phyloP scores from a whole-genome alignment of 2,329 filamentous ascomycete species.

The Ophioceras dolichostomum region DNA sequence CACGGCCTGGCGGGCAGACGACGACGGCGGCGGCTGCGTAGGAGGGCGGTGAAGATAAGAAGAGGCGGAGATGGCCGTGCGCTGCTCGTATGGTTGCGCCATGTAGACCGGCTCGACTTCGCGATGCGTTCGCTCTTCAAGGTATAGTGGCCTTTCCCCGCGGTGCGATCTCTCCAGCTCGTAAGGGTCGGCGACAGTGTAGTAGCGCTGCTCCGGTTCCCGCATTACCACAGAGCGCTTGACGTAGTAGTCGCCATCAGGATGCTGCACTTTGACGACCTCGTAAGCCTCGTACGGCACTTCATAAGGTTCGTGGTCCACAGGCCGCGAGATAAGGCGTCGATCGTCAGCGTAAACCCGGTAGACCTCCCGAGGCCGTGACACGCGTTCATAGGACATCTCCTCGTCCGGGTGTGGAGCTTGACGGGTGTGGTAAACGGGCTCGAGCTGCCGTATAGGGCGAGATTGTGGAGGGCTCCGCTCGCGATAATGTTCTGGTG shows the following conservation, averaged over 20 bases:
- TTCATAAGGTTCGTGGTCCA: no score
- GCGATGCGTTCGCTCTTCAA: no score
- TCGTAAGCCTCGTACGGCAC: conserved; percentile 29
- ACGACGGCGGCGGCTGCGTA: no score
- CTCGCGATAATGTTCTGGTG: conserved; percentile 16
- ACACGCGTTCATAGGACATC: neutral
- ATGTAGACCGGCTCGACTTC: no score
- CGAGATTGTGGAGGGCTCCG: conserved; percentile 13
- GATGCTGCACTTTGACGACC: conserved; percentile 30
- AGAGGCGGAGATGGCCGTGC: no score
- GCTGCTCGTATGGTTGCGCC: no score
- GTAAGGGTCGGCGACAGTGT: neutral
- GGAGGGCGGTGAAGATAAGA: no score
- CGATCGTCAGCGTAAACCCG: conserved; percentile 17
- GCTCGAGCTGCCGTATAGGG: conserved; percentile 10
- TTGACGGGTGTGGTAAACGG: neutral
- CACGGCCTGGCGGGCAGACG: no score
- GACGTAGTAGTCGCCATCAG: conserved; percentile 32
- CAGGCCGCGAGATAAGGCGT: conserved; percentile 13
- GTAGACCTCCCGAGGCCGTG: conserved; percentile 17
- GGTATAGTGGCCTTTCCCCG: no score
- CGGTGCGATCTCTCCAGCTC: no score
- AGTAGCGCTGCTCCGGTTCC: conserved; percentile 6
- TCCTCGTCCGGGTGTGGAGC: neutral
- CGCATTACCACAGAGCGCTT: conserved; percentile 20